These are phyloP conservation scores for Fraxinus americana DNA, from an alignment of 257 asterid species.

Conservation along the genomic window DNA sequence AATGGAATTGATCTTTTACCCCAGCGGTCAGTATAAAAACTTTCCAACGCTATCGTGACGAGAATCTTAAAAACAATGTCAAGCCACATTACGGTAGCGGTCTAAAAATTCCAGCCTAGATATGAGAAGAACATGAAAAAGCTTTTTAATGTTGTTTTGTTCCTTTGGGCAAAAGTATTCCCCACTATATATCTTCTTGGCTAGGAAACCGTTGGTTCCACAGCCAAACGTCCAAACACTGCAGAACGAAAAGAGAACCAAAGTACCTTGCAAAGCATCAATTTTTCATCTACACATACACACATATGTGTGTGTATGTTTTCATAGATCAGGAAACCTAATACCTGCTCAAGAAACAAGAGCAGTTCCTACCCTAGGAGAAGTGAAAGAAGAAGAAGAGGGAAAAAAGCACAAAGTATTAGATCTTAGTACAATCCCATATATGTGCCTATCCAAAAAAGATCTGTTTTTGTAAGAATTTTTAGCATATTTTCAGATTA, in stretches of 20 bases:
- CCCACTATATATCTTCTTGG: constrained; percentile 13
- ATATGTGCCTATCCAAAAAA: constrained; percentile 32
- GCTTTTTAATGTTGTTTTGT: too few species aligned
- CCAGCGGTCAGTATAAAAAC: too few species aligned
- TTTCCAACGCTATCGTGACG: too few species aligned
- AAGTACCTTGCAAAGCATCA: constrained; percentile 27
- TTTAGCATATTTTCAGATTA: background rate
- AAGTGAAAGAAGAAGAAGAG: constrained; percentile 16
- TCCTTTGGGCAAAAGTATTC: background rate
- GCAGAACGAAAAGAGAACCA: constrained; percentile 19
- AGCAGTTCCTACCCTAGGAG: constrained; percentile 34
- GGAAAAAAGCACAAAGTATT: background rate
- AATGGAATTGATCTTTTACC: too few species aligned
- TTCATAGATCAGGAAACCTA: constrained; percentile 31
- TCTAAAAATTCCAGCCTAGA: too few species aligned
- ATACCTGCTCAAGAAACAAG: constrained; percentile 34
- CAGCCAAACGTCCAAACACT: constrained; percentile 5
- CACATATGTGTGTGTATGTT: background rate
- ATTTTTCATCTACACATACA: constrained; percentile 14
- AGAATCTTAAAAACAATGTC: too few species aligned
- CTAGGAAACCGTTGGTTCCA: constrained; percentile 26
- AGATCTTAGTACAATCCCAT: background rate
- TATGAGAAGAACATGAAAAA: too few species aligned
- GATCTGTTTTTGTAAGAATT: constrained; percentile 30
- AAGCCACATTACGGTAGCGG: too few species aligned